These are phyloP conservation scores for Cephaloascus albidus DNA, from an alignment of 805 yeast genomes.

Conservation along the genomic window DNA sequence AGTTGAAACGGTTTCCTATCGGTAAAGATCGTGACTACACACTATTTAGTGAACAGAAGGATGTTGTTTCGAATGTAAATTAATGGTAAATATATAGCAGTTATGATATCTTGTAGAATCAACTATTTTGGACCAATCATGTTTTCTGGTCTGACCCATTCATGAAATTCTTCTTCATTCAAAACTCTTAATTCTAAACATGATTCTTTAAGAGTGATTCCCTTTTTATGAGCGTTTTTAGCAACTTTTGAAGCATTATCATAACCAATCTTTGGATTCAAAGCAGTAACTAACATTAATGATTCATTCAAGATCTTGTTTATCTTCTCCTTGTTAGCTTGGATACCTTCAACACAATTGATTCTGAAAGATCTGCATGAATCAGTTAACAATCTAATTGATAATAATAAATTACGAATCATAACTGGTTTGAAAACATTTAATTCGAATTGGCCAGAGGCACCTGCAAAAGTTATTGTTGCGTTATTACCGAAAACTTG, in stretches of 20 bases:
- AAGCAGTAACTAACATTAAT: constrained; percentile 29
- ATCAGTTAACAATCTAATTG: constrained; percentile 24
- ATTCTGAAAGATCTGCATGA: constrained; percentile 22
- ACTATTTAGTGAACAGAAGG: constrained; percentile 34
- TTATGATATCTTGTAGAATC: background rate
- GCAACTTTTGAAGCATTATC: constrained; percentile 30
- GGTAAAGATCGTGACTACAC: constrained; percentile 44
- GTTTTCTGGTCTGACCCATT: constrained; percentile 30
- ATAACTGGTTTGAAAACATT: constrained; percentile 30
- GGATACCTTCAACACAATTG: constrained; percentile 28
- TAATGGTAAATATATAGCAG: background rate
- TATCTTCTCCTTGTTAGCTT: constrained; percentile 25
- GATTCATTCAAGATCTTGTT: constrained; percentile 26
- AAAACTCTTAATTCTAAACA: constrained; percentile 25
- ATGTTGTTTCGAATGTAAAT: constrained; percentile 6
- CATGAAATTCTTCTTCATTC: constrained; percentile 22
- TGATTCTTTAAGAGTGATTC: constrained; percentile 25
- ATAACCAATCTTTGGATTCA: constrained; percentile 30
- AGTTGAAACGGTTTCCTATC: constrained; percentile 47
- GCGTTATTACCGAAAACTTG: constrained; percentile 30
- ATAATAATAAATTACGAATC: constrained; percentile 24
- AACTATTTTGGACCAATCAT: constrained; percentile 27
- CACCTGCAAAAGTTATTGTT: constrained; percentile 28
- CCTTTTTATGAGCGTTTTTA: constrained; percentile 30
- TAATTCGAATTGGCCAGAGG: constrained; percentile 29